phyloP scores from a whole-genome alignment of 2,329 filamentous ascomycete genomes.

The Hymenoscyphus scutula region DNA sequence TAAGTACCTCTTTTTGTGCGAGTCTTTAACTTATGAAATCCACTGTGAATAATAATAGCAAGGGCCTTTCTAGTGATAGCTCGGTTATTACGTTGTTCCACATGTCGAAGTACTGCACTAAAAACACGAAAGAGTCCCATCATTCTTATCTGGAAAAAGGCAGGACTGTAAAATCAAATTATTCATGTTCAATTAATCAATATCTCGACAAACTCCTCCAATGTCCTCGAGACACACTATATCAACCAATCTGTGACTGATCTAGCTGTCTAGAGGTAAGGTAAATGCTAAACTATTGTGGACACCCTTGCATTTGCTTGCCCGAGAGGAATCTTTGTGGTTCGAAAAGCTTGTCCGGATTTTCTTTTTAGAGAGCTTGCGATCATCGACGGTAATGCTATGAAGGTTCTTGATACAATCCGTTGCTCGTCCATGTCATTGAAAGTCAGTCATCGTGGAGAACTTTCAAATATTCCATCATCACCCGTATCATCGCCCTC shows the following conservation, averaged over 20 bases:
- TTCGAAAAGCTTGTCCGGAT: slow-evolving; percentile 64
- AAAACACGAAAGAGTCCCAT: too few species aligned
- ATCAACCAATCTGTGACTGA: slow-evolving; percentile 42
- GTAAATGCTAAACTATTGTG: not conserved
- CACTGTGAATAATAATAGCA: too few species aligned
- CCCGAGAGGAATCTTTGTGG: slow-evolving; percentile 44
- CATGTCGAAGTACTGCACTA: too few species aligned
- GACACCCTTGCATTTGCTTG: too few species aligned
- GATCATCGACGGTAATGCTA: not conserved
- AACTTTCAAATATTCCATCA: slow-evolving; percentile 6
- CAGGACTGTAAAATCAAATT: too few species aligned
- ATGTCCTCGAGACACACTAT: slow-evolving; percentile 40
- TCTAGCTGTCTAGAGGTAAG: slow-evolving; percentile 37
- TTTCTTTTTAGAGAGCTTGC: slow-evolving; percentile 49
- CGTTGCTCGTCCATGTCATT: not conserved
- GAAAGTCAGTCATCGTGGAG: not conserved
- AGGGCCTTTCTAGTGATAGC: too few species aligned
- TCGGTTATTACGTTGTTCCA: too few species aligned
- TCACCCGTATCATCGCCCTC: slow-evolving; percentile 8
- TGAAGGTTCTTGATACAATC: slow-evolving; percentile 13
- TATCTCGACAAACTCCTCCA: too few species aligned
- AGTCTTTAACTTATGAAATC: too few species aligned
- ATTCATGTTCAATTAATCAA: too few species aligned
- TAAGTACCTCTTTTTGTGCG: too few species aligned
- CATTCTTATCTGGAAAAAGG: too few species aligned